These are phyloP conservation scores for Candida morakotiae DNA, from an alignment of 805 yeast genomes.

Conservation along the genomic window DNA sequence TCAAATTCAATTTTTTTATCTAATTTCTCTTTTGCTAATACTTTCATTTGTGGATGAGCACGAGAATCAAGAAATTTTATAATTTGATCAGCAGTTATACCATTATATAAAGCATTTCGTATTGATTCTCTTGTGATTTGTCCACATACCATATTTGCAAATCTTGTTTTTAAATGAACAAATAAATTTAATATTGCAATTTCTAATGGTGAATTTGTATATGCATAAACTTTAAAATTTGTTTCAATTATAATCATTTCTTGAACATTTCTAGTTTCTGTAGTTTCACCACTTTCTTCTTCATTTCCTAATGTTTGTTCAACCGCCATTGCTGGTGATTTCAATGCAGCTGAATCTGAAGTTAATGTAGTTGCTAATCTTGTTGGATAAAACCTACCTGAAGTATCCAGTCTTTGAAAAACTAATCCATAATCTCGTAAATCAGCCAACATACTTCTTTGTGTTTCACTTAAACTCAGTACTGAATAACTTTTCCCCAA, in stretches of 20 bases:
- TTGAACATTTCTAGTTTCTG: constrained; percentile 40
- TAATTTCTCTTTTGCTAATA: constrained; percentile 63
- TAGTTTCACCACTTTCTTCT: constrained; percentile 12
- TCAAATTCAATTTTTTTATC: constrained; percentile 67
- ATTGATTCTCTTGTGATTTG: constrained; percentile 90
- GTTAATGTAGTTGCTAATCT: constrained; percentile 85
- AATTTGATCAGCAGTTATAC: constrained; percentile 94
- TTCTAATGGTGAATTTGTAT: constrained; percentile 90
- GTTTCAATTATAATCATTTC: constrained; percentile 91
- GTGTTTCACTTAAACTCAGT: constrained; percentile 70
- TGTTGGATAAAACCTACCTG: constrained; percentile 80
- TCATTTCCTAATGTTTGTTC: constrained; percentile 52
- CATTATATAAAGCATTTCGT: constrained; percentile 75
- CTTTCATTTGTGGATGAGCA: constrained; percentile 89
- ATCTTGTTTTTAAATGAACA: constrained; percentile 79
- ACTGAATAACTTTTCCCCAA: constrained; percentile 82
- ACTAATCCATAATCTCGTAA: constrained; percentile 88
- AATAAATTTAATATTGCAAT: constrained; percentile 88
- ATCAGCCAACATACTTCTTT: constrained; percentile 81
- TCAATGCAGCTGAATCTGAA: constrained; percentile 69
- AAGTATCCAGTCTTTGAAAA: constrained; percentile 52
- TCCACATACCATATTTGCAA: constrained; percentile 90
- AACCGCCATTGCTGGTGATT: constrained; percentile 73
- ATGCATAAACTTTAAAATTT: constrained; percentile 88
- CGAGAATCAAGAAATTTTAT: constrained; percentile 84